Evolutionary conservation across 2,329 filamentous ascomycete genomes (phyloP).

Genomic region (Colletotrichum sojae): DNA sequence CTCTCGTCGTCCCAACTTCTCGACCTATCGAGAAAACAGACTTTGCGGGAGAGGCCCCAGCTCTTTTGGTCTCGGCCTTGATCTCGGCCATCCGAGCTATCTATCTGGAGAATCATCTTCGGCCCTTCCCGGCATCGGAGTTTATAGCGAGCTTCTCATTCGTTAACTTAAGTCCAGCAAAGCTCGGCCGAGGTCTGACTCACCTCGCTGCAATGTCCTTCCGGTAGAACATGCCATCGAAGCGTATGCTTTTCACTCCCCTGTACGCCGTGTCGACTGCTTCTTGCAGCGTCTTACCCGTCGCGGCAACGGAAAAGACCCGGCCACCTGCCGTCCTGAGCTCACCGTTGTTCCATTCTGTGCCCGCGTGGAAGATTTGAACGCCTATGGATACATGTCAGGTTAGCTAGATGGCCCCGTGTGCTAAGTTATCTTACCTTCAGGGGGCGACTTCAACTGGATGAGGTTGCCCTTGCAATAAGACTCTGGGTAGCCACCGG

Average conservation of each 20-base stretch:
- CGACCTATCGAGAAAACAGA: neutral
- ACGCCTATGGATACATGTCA: constrained; percentile 54
- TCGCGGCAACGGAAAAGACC: constrained; percentile 93
- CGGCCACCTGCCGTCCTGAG: constrained; percentile 87
- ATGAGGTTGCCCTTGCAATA: constrained; percentile 84
- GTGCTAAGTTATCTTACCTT: neutral
- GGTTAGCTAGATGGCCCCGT: neutral
- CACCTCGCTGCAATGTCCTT: constrained; percentile 84
- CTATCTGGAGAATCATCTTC: neutral
- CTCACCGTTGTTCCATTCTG: constrained; percentile 72
- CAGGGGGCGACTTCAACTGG: constrained; percentile 54
- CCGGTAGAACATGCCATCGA: constrained; percentile 91
- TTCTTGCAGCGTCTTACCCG: constrained; percentile 78
- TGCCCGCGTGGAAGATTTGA: constrained; percentile 95
- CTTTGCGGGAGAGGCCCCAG: constrained; percentile 4
- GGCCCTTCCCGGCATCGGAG: constrained; percentile 9
- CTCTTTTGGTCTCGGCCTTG: neutral
- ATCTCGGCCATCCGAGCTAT: neutral
- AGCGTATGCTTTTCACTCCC: constrained; percentile 83
- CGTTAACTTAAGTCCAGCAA: neutral
- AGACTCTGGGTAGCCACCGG: constrained; percentile 88
- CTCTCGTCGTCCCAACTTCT: constrained; percentile 5
- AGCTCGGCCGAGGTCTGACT: constrained; percentile 1
- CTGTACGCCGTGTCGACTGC: constrained; percentile 92
- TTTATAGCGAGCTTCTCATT: neutral